phyloP scores from a whole-genome alignment of 805 yeast genomes.

The Clavispora asparagi region DNA sequence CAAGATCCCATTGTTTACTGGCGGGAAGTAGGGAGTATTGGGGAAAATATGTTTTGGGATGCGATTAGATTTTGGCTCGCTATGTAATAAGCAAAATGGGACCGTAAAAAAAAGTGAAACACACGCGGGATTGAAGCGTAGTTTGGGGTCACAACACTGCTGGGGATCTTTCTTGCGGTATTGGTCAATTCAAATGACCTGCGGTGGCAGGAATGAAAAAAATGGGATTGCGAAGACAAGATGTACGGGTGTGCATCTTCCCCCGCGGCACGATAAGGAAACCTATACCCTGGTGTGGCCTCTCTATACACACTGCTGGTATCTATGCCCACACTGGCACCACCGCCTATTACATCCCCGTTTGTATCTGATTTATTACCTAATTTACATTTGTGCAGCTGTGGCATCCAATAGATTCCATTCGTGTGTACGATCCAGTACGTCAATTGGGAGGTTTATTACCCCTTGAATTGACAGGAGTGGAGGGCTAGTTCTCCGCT shows the following conservation, averaged over 20 bases:
- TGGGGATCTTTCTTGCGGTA: background rate
- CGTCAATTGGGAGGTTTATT: too few relatives aligned
- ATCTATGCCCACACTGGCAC: background rate
- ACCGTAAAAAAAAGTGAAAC: background rate
- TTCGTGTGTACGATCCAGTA: too few relatives aligned
- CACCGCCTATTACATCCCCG: background rate
- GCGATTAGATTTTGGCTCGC: background rate
- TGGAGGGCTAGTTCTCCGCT: too few relatives aligned
- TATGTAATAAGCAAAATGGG: background rate
- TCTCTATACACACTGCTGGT: too few relatives aligned
- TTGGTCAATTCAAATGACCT: background rate
- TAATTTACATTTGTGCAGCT: background rate
- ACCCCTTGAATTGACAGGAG: too few relatives aligned
- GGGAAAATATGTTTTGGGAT: background rate
- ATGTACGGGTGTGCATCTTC: background rate
- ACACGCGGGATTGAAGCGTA: background rate
- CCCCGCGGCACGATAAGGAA: background rate
- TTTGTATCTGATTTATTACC: background rate
- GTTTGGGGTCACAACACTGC: background rate
- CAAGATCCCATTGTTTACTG: background rate
- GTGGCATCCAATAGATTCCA: background rate
- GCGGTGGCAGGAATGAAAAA: background rate
- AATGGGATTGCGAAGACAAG: background rate
- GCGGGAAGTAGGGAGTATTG: background rate
- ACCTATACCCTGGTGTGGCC: too few relatives aligned